Evolutionary conservation across 1,139 yeast genomes (phyloP), one percentile per base, ranked within the genome.

Genomic region (Hyphopichia pseudoburtonii): DNA sequence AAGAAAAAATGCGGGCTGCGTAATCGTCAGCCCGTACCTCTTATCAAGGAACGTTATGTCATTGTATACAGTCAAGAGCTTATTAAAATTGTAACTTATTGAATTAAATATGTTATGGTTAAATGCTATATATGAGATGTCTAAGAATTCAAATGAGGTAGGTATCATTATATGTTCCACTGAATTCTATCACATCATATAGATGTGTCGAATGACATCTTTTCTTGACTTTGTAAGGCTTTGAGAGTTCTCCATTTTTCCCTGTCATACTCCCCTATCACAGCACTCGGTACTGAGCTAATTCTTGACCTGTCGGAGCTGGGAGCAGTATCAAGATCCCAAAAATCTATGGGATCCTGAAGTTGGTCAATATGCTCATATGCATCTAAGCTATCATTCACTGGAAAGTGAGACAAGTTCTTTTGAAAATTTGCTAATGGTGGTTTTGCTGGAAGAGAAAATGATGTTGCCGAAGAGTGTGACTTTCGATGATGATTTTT

Each of bases 171-270:
- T 27, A 27, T 16, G 9, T n/a, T n/a, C n/a, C n/a, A n/a, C n/a
- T n/a, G n/a, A n/a, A n/a, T n/a, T n/a, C n/a, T n/a, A n/a, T 24
- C 5, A n/a, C n/a, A 22, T 16, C 30, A 31, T 21, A 22, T 11
- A 34, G 34, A 16, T 3, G 17, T 17, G 8, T n/a, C 31, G n/a
- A 28, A n/a, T 17, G 23, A 3, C 16, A 18, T 17, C n/a, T 36
- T 39, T 15, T 45, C 47, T 23, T 45, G 43, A 21, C 46, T 43
- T 30, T 52, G 49, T 30, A 62, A 46, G 21, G 56, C 61, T 47
- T 73, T 70, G 42, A 79, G 60, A 0, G 78, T 74, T 39, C 72
- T 60, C 86, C 86, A 80, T 52, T 80, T 80, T 52, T 80, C 86
- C 46, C 73, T 61, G 50, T 80, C 86, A 50, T 80, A 80, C 50